Conservation (phyloP, 2,329 filamentous ascomycete genomes). For the Pseudogymnoascus sp. region DNA sequence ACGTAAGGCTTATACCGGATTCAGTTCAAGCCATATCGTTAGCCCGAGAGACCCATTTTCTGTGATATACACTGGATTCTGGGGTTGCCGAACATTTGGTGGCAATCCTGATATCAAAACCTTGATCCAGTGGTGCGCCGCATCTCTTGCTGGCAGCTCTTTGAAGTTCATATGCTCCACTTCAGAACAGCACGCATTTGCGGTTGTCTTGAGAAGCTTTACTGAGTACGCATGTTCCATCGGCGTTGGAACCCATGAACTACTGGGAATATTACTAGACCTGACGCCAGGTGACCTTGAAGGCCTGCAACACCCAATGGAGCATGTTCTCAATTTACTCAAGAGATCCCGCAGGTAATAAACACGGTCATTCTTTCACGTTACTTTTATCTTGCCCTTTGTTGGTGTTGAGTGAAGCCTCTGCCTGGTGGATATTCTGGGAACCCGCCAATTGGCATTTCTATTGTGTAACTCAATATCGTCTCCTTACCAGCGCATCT, state of each 20-base stretch:
- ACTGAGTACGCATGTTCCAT: not conserved
- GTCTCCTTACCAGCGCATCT: not conserved
- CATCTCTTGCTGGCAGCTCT: not conserved
- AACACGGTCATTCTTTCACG: not conserved
- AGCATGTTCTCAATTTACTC: not conserved
- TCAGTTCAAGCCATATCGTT: not conserved
- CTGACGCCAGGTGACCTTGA: not conserved
- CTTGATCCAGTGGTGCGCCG: not conserved
- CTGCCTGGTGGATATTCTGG: too few relatives aligned
- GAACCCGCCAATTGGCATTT: not conserved
- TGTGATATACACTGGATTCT: constrained; percentile 1
- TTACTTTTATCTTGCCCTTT: too few relatives aligned
- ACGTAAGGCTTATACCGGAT: not conserved
- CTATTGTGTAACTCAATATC: not conserved
- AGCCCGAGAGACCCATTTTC: not conserved
- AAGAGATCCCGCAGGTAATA: not conserved
- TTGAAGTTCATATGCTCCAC: not conserved
- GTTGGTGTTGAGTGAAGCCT: too few relatives aligned
- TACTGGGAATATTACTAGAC: not conserved
- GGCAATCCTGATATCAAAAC: not conserved
- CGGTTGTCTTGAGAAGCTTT: not conserved
- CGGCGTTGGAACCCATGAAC: not conserved
- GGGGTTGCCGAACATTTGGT: not conserved
- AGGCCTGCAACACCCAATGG: not conserved
- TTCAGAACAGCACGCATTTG: not conserved